phyloP scores from a whole-genome alignment of 2,329 filamentous ascomycete genomes.

The Sporothrix pseudoabietina region DNA sequence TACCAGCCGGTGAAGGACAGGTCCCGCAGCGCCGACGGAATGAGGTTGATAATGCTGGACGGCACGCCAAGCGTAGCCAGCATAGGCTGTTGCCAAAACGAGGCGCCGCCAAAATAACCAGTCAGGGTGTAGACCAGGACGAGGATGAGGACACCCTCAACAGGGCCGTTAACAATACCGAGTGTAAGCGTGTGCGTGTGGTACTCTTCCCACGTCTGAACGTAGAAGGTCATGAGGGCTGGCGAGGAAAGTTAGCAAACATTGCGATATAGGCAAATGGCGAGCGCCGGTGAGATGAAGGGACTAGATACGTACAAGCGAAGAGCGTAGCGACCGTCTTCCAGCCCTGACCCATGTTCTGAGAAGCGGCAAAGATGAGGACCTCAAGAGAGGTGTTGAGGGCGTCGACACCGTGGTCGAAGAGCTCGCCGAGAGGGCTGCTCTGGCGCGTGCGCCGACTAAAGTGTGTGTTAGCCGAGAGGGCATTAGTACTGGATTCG shows the following conservation, averaged over 20 bases:
- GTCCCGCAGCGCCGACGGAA: slow-evolving; percentile 73
- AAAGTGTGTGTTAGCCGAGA: slow-evolving; percentile 22
- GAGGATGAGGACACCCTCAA: slow-evolving; percentile 88
- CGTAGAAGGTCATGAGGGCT: slow-evolving; percentile 94
- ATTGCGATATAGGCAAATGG: neutral
- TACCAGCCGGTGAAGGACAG: slow-evolving; percentile 91
- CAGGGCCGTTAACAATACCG: slow-evolving; percentile 88
- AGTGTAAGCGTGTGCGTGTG: slow-evolving; percentile 95
- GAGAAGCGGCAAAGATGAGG: slow-evolving; percentile 84
- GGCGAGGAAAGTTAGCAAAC: slow-evolving; percentile 20
- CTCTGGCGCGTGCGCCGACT: slow-evolving; percentile 87
- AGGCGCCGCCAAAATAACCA: slow-evolving; percentile 80
- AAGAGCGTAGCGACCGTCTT: slow-evolving; percentile 81
- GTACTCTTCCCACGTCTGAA: slow-evolving; percentile 99
- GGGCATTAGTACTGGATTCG: neutral
- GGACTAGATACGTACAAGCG: slow-evolving; percentile 61
- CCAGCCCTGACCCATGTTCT: slow-evolving; percentile 94
- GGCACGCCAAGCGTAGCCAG: slow-evolving; percentile 71
- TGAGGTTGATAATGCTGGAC: slow-evolving; percentile 62
- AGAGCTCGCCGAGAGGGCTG: slow-evolving; percentile 91
- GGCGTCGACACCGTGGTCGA: slow-evolving; percentile 96
- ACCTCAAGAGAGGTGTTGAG: slow-evolving; percentile 95
- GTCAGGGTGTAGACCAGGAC: slow-evolving; percentile 81
- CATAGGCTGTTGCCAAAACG: slow-evolving; percentile 90
- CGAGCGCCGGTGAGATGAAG: slow-evolving; percentile 24